Percentiles rank a stretch among this genome's conserved stretches.
Conservation (phyloP, 257 asterid genomes). For the Nicotiana noctiflora region DNA sequence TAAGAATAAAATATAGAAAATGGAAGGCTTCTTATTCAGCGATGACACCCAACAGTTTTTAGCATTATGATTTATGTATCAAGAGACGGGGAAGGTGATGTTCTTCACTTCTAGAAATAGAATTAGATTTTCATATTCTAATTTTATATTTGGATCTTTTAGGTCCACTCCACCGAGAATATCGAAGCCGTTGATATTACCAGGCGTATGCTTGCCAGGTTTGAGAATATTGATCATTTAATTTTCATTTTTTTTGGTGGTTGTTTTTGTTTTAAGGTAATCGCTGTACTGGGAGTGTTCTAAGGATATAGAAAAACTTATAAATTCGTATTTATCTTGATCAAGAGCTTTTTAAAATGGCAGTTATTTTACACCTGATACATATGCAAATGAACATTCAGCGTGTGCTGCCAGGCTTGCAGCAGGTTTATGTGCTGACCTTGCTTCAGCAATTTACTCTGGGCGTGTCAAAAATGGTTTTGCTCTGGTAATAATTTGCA, state of each 20-base stretch:
- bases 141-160: slow-evolving; percentile 31
- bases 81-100: not conserved
- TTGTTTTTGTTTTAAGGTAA: not conserved
- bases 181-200: slow-evolving; percentile 85
- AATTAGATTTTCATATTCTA: slow-evolving; percentile 9
- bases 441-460: slow-evolving; percentile 72
- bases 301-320: not conserved
- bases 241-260: not conserved
- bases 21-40: not conserved
- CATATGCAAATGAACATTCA: slow-evolving; percentile 86
- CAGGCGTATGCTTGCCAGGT: slow-evolving; percentile 67
- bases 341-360: slow-evolving; percentile 8
- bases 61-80: not conserved
- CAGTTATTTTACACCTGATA: slow-evolving; percentile 99
- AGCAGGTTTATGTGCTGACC: slow-evolving; percentile 96
- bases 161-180: slow-evolving; percentile 83
- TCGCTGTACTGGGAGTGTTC: not conserved
- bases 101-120: not conserved
- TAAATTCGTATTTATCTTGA: not conserved
- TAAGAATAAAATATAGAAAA: not conserved
- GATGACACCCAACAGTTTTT: not conserved
- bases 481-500: slow-evolving; percentile 67
- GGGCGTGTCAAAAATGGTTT: slow-evolving; percentile 89
- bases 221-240: slow-evolving; percentile 12
- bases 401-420: slow-evolving; percentile 96